Evolutionary conservation across 23 red algal species (phyloP).

Genomic region (Gracilaria caudata): DNA sequence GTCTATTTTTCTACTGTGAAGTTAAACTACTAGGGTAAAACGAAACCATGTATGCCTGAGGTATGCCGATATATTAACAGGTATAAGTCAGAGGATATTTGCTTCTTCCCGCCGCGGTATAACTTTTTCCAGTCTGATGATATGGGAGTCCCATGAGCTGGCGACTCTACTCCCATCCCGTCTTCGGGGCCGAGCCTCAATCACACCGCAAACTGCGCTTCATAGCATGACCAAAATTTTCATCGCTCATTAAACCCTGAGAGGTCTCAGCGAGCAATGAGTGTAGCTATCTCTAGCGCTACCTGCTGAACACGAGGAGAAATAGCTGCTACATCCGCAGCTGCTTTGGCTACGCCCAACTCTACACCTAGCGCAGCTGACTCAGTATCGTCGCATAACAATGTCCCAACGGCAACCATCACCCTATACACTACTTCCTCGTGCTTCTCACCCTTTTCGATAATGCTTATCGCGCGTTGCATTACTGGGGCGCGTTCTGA

Average conservation of each 20-base stretch:
- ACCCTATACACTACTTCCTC: slow-evolving; percentile 65
- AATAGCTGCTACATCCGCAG: slow-evolving; percentile 55
- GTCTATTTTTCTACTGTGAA: too few relatives aligned
- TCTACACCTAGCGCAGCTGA: slow-evolving; percentile 48
- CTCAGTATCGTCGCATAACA: slow-evolving; percentile 64
- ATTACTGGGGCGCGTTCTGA: slow-evolving; percentile 40
- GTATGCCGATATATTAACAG: too few relatives aligned
- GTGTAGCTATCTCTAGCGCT: slow-evolving; percentile 72
- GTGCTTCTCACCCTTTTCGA: slow-evolving; percentile 49
- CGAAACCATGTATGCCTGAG: too few relatives aligned
- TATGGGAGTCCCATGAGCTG: neutral
- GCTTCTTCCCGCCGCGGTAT: neutral
- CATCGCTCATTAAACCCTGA: neutral
- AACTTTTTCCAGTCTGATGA: neutral
- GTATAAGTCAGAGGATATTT: neutral
- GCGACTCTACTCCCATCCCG: neutral
- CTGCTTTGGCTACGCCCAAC: slow-evolving; percentile 53
- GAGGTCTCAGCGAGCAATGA: slow-evolving; percentile 50
- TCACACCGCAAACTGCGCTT: neutral
- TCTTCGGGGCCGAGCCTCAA: neutral
- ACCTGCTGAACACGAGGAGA: slow-evolving; percentile 72
- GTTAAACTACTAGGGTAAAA: too few relatives aligned
- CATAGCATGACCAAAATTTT: neutral
- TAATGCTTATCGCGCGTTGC: neutral
- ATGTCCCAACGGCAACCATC: slow-evolving; percentile 67